Base-by-base conservation (phyloP, 345 rosid species). In the Erodium maritimum region DNA sequence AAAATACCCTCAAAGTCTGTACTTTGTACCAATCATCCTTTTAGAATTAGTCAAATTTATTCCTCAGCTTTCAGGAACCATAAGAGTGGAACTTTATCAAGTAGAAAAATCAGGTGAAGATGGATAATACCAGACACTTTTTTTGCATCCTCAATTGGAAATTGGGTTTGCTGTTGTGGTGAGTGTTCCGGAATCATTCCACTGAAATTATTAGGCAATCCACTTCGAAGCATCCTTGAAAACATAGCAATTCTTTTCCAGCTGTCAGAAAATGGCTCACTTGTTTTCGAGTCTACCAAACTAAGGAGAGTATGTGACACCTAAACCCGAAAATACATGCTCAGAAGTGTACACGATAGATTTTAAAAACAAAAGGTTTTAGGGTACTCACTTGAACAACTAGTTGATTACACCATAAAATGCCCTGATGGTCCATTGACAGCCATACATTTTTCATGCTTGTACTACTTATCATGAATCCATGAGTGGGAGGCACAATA, bases 401-500 rank as follows among this genome's bases (percentile, higher is more conserved):
- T 56, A 93, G 63, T 74, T 93, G 97, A 75, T 93, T 89, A 72
- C 99, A 93, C 99, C 99, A 93, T 62, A 93, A 61, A 60, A 93
- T 93, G 70, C 94, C 91, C 69, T 89, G 99, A 75, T 93, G 99
- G 73, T 93, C 99, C 99, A 93, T 87, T 20, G 99, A 93, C 59
- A 93, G 66, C 97, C 97, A 93, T 42, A 89, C 99, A 70, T 89
- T 93, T 78, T 78, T 89, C 90, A 85, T 79, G 67, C 91, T 81
- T 21, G 94, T 83, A 77, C 95, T 89, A 67, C 90, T 83, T 63
- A 93, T 77, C 82, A 80, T 79, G 76, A 93, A 87, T 61, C 99
- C 99, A 58, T 89, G 89, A 67, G 80, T 74, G 9, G 88, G 71
- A 74, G 97, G 97, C 72, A 93, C 99, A 83, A 93, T 89, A 67